Base-by-base conservation (phyloP, 2,329 filamentous ascomycete genomes). In the Fusarium nurragi region DNA sequence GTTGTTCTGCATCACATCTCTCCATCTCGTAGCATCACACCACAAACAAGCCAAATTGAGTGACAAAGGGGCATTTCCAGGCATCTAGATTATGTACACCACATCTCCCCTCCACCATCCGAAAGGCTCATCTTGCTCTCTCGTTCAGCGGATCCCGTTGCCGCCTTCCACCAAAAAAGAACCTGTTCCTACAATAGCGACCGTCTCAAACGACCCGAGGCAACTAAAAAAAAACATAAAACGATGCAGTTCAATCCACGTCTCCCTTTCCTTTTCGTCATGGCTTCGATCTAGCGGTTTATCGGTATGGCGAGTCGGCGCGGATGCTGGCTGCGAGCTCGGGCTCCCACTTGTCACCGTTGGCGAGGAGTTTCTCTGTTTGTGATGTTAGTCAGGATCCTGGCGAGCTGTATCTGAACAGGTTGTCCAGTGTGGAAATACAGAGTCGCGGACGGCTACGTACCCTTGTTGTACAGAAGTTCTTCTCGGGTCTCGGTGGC, bases 341-440 rank as follows among this genome's bases (percentile, higher is more conserved):
- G 9, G 95, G 94, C 83, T 99, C 95, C 95, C 95, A 99, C 81
- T 94, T 94, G 82, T 96, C 93, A 74, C 93, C 92, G 76, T 97
- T 97, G 69, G 91, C 82, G 66, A 97, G 80, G 68, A 97, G 81
- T 82, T 97, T 97, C 84, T 96, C 90, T 83, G 71, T 64, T 11
- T 45, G 4, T 4, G 1, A 2, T 47, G 65, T 75, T 66, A 74
- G 72, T 55, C 9, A 21, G 41, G 43, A 18, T 59, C 32, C 25
- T 45, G 43, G 34, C 39, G 45, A 55, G 54, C 45, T 40, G 53
- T 4, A 14, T 30, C 39, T 25, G 22, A 12, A 9, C 12, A n/a
- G 38, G 21, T 12, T 44, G 39, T 51, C 26, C 43, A 34, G 48
- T n/a, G 32, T 46, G n/a, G n/a, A n/a, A n/a, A n/a, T n/a, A n/a